Evolutionary conservation across 345 rosid species (phyloP).

Genomic region (Pelargonium nanum): DNA sequence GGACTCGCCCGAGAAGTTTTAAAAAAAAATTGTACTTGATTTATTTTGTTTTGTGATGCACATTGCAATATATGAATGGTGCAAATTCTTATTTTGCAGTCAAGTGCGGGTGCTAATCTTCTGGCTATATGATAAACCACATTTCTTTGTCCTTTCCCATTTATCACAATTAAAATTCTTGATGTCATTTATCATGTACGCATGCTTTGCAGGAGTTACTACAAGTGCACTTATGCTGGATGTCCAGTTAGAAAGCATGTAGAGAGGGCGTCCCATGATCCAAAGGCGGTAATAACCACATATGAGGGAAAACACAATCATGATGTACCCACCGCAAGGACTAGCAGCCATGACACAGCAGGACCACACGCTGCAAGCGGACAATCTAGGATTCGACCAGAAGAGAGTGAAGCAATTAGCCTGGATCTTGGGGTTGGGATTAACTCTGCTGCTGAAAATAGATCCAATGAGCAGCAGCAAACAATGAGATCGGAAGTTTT

Average conservation of each 20-base stretch:
- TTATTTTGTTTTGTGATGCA: no score
- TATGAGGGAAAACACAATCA: constrained; percentile 98
- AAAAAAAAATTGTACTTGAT: no score
- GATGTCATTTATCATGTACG: not conserved
- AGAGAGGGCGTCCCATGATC: constrained; percentile 99
- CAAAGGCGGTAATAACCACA: constrained; percentile 94
- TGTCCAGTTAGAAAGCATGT: constrained; percentile 97
- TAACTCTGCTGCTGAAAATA: constrained; percentile 37
- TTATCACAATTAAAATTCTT: not conserved
- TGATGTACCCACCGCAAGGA: constrained; percentile 73
- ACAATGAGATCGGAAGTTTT: constrained; percentile 24
- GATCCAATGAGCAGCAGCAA: constrained; percentile 35
- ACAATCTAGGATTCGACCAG: constrained; percentile 38
- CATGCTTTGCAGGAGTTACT: constrained; percentile 66
- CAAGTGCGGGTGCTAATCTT: no score
- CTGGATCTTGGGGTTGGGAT: constrained; percentile 94
- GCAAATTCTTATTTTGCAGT: no score
- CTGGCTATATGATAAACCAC: not conserved
- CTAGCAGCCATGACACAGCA: constrained; percentile 48
- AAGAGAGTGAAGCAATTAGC: constrained; percentile 61
- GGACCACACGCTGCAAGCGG: constrained; percentile 33
- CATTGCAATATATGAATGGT: not conserved
- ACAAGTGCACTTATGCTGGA: constrained; percentile 88
- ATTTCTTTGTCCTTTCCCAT: not conserved
- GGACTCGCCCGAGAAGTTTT: no score